Evolutionary conservation across 2,329 filamentous ascomycete genomes (phyloP).

Genomic region (Lasiodiplodia sp.): DNA sequence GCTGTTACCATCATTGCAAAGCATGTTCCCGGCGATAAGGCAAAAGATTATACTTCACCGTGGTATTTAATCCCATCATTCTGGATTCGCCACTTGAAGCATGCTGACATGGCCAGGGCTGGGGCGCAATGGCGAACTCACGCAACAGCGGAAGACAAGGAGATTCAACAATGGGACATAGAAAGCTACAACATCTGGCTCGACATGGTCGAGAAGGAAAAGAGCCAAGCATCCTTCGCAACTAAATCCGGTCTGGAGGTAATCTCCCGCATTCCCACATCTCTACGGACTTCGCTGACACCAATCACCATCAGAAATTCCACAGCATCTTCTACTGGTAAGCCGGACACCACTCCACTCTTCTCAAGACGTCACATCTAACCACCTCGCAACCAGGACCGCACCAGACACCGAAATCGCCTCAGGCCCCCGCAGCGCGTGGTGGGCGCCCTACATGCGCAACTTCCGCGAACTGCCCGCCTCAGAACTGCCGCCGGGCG

Average conservation of each 20-base stretch:
- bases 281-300: background rate
- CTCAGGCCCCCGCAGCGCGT: slow-evolving; percentile 38
- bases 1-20: slow-evolving; percentile 53
- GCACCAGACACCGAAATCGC: slow-evolving; percentile 30
- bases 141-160: slow-evolving; percentile 41
- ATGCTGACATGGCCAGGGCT: slow-evolving; percentile 44
- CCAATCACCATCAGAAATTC: slow-evolving; percentile 29
- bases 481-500: slow-evolving; percentile 33
- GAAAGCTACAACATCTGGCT: slow-evolving; percentile 54
- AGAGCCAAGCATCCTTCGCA: slow-evolving; percentile 34
- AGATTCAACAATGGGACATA: slow-evolving; percentile 50
- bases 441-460: slow-evolving; percentile 50
- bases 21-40: slow-evolving; percentile 52
- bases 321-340: slow-evolving; percentile 28
- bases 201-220: slow-evolving; percentile 39
- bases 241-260: slow-evolving; percentile 36
- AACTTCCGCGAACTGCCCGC: slow-evolving; percentile 39
- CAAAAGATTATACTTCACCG: slow-evolving; percentile 54
- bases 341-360: background rate
- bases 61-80: slow-evolving; percentile 41
- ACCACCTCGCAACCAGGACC: slow-evolving; percentile 35
- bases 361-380: background rate
- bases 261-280: background rate
- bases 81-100: background rate
- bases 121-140: slow-evolving; percentile 59